These are phyloP conservation scores for Beauveria sp. DNA, from an alignment of 2,329 filamentous ascomycete species.

Conservation along the genomic window DNA sequence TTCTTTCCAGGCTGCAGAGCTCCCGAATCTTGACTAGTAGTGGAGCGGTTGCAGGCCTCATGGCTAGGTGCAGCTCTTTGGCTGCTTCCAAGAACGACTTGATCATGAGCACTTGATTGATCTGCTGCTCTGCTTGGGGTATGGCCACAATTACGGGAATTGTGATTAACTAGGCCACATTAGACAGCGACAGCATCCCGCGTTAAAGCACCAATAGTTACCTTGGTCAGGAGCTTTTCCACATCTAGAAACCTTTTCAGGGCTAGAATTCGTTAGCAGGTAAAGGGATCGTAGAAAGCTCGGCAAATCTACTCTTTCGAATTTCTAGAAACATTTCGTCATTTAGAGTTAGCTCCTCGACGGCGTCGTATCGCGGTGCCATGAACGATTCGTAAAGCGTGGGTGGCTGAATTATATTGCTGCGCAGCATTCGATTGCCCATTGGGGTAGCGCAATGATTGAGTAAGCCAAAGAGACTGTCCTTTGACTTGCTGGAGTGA, in stretches of 20 bases:
- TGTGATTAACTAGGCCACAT: constrained; percentile 58
- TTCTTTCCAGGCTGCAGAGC: constrained; percentile 58
- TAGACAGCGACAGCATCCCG: neutral
- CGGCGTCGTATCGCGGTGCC: constrained; percentile 65
- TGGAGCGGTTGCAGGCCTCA: constrained; percentile 55
- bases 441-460: constrained; percentile 84
- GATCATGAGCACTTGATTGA: constrained; percentile 80
- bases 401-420: constrained; percentile 82
- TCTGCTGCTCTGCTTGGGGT: constrained; percentile 65
- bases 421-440: constrained; percentile 75
- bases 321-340: constrained; percentile 79
- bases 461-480: constrained; percentile 76
- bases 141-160: constrained; percentile 59
- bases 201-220: constrained; percentile 22
- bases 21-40: constrained; percentile 62
- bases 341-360: constrained; percentile 73
- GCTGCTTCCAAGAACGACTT: constrained; percentile 73
- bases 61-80: constrained; percentile 57
- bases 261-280: constrained; percentile 36
- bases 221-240: constrained; percentile 71
- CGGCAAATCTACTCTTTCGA: constrained; percentile 50
- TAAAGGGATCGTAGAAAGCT: neutral
- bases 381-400: constrained; percentile 61
- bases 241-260: constrained; percentile 69
- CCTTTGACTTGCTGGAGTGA: constrained; percentile 66